Evolutionary conservation across 2,329 filamentous ascomycete genomes (phyloP).

Genomic region (Colletotrichum cereale): DNA sequence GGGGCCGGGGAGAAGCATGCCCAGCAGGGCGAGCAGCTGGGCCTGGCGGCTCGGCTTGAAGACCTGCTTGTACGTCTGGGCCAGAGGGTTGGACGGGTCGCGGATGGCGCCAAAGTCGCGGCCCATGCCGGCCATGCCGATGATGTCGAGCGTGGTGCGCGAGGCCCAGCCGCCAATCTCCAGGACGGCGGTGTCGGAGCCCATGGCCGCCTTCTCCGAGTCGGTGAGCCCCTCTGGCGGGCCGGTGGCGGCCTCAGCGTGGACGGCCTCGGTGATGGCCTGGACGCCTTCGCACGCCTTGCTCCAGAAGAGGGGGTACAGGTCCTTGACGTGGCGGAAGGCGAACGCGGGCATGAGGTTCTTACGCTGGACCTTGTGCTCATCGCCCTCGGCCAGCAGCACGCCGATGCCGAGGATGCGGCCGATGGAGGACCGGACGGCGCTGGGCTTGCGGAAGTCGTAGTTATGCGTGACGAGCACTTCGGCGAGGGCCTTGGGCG

Average conservation of each 20-base stretch:
- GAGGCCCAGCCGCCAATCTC: conserved; percentile 72
- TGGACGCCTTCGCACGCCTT: conserved; percentile 78
- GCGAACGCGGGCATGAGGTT: conserved; percentile 85
- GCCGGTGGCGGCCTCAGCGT: conserved; percentile 47
- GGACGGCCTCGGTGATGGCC: conserved; percentile 65
- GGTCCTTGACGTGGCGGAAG: conserved; percentile 86
- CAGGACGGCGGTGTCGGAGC: conserved; percentile 57
- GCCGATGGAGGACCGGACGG: conserved; percentile 67
- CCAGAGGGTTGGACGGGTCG: conserved; percentile 71
- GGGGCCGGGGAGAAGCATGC: conserved; percentile 72
- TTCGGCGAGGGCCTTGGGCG: conserved; percentile 76
- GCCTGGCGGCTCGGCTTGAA: conserved; percentile 66
- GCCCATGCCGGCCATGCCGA: conserved; percentile 78
- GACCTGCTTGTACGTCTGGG: conserved; percentile 66
- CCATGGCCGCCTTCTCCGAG: conserved; percentile 42
- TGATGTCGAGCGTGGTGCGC: conserved; percentile 80
- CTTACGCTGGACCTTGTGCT: conserved; percentile 86
- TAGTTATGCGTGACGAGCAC: conserved; percentile 77
- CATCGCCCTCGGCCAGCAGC: conserved; percentile 88
- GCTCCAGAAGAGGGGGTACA: conserved; percentile 87
- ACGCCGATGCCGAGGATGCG: conserved; percentile 78
- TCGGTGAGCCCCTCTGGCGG: conserved; percentile 46
- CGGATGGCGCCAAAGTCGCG: conserved; percentile 76
- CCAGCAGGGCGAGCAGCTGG: conserved; percentile 68
- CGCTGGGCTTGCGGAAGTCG: conserved; percentile 74